These are phyloP conservation scores for Solanum ossicruentum DNA, from an alignment of 257 asterid species.

Conservation along the genomic window DNA sequence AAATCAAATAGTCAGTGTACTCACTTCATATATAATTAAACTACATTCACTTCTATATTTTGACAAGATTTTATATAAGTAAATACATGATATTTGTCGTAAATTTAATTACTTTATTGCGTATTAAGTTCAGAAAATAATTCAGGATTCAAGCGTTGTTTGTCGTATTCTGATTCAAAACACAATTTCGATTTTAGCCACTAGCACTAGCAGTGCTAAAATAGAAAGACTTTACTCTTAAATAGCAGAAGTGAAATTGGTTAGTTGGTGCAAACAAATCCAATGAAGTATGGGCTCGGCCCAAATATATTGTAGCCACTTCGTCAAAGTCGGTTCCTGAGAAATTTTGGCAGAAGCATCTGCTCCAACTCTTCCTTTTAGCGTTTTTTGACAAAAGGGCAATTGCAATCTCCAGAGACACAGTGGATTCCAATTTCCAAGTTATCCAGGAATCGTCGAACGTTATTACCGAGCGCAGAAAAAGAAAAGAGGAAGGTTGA, in stretches of 20 bases:
- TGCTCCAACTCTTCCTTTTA: neutral
- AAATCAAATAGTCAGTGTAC: too few relatives aligned
- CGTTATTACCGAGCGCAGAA: neutral
- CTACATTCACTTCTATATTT: too few relatives aligned
- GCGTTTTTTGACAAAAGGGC: neutral
- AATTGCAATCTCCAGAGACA: neutral
- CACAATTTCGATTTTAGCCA: too few relatives aligned
- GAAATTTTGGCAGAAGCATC: neutral
- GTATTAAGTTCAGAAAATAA: too few relatives aligned
- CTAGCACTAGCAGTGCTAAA: too few relatives aligned
- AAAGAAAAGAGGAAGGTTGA: neutral
- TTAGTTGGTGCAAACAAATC: neutral
- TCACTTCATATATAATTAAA: too few relatives aligned
- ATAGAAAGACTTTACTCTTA: too few relatives aligned
- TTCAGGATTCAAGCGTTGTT: too few relatives aligned
- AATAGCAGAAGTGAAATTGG: neutral
- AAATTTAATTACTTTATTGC: too few relatives aligned
- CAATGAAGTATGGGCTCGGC: neutral
- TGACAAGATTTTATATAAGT: too few relatives aligned
- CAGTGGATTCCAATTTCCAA: neutral
- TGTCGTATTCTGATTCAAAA: too few relatives aligned
- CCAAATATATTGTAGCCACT: neutral
- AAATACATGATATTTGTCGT: too few relatives aligned
- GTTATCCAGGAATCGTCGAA: neutral
- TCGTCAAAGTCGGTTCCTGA: neutral